phyloP scores from a whole-genome alignment of 768 basidiomycete species.

The Rhizopogon salebrosus region DNA sequence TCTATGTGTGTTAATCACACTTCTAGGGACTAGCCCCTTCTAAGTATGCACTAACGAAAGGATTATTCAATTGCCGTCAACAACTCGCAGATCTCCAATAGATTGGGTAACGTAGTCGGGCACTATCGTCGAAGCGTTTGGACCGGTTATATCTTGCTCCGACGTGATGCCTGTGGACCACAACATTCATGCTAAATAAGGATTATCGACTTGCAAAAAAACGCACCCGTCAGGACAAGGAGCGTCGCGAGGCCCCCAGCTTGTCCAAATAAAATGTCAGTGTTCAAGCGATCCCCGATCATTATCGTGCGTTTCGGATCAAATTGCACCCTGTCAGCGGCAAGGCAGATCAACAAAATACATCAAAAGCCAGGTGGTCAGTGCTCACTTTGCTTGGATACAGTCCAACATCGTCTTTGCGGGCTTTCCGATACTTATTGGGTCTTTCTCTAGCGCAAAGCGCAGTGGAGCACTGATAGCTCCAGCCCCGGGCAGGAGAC shows the following conservation, averaged over 20 bases:
- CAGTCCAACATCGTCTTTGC: conserved; percentile 88
- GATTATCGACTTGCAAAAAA: background rate
- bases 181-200: background rate
- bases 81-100: conserved; percentile 70
- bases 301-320: conserved; percentile 87
- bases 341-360: conserved; percentile 6
- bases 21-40: background rate
- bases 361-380: background rate
- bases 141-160: conserved; percentile 67
- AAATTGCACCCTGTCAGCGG: conserved; percentile 62
- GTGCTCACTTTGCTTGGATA: conserved; percentile 68
- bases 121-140: conserved; percentile 61
- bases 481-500: conserved; percentile 81
- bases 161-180: conserved; percentile 62
- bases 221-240: conserved; percentile 84
- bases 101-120: conserved; percentile 80
- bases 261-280: conserved; percentile 92
- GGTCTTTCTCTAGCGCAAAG: conserved; percentile 63
- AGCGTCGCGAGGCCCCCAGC: conserved; percentile 81
- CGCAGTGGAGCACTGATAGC: conserved; percentile 78
- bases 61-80: conserved; percentile 18
- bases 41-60: background rate
- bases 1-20: background rate
- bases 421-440: conserved; percentile 88
- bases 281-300: conserved; percentile 93